A percentile compares a stretch with the other conserved stretches of the same genome.
These are phyloP conservation scores for Diddensiella transvaalensis DNA, from an alignment of 805 yeast genomes.

Conservation along the genomic window DNA sequence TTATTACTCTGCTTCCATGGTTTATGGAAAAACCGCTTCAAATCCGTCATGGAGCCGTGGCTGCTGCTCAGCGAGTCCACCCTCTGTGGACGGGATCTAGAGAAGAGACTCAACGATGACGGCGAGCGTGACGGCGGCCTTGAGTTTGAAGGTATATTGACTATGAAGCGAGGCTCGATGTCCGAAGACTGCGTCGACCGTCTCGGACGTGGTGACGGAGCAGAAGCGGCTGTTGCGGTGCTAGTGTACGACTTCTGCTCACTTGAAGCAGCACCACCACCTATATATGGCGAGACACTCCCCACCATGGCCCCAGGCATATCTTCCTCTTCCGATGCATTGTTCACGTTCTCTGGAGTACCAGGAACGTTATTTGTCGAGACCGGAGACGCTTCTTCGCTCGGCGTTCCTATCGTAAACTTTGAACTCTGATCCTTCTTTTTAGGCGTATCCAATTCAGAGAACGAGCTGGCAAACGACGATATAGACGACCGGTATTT, in stretches of 20 bases:
- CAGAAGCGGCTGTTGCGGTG: background rate
- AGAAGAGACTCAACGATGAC: conserved; percentile 37
- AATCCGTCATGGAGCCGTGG: conserved; percentile 34
- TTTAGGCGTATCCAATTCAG: background rate
- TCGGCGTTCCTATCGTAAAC: conserved; percentile 14
- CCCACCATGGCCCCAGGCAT: too few species aligned
- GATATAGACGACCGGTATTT: background rate
- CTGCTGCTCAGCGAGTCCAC: conserved; percentile 33
- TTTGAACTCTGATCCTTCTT: conserved; percentile 2
- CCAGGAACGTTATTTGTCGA: conserved; percentile 1
- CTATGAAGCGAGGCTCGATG: conserved; percentile 83
- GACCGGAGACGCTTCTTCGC: conserved; percentile 1
- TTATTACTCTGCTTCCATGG: conserved; percentile 31
- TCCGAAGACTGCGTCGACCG: conserved; percentile 7
- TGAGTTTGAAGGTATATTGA: conserved; percentile 48
- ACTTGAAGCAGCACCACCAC: too few species aligned
- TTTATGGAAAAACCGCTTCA: conserved; percentile 47
- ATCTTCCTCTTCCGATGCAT: background rate
- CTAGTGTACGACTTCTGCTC: background rate
- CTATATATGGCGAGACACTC: too few species aligned
- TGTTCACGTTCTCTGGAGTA: too few species aligned
- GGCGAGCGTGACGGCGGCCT: conserved; percentile 23
- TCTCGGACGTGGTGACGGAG: background rate
- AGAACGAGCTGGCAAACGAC: conserved; percentile 1
- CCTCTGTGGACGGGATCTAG: conserved; percentile 31